Base-by-base conservation (phyloP, 352 stramenopile species). In the Globisporangium heterothallicum region DNA sequence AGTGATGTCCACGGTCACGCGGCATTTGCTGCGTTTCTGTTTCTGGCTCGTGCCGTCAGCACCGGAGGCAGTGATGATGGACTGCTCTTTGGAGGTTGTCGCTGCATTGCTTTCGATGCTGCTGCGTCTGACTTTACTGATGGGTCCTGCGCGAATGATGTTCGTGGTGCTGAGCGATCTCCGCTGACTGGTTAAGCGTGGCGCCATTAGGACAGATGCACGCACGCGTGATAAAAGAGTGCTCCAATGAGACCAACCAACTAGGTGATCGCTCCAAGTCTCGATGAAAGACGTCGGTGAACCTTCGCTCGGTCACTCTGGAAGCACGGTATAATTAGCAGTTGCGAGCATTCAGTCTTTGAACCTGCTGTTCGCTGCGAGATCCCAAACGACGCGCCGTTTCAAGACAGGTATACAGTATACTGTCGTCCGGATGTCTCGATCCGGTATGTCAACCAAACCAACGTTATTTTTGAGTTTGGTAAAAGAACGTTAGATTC, bases 1-100 rank as follows among this genome's bases (percentile, higher is more conserved):
- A 0, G 68, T 66, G 26, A 78, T 58, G 58, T 78, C 68, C 2
- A 78, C 65, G 3, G 60, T 55, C 21, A 78, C 65, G 32, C 61
- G 54, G 42, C 57, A 70, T 16, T 19, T 53, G 6, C 14, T 24
- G 46, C 46, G 30, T 13, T 19, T 25, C 25, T 10, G 16, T 4
- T 19, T 24, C 2, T 49, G 24, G 13, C 24, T 34, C 6, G 3
- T 49, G 26, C 25, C 14, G 2, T 9, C 26, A 9, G 2, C 16
- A 13, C 14, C 16, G 7, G 42, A 13, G 25, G 14, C n/a, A 5
- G 42, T 14, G 26, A 24, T 24, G n/a, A n/a, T n/a, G n/a, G n/a
- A n/a, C n/a, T n/a, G n/a, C n/a, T n/a, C n/a, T n/a, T n/a, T n/a
- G n/a, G n/a, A n/a, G n/a, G n/a, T n/a, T n/a, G n/a, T n/a, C n/a